Evolutionary conservation across 1,139 yeast species (phyloP), one percentile per base, ranked within the genome.

Genomic region (Saccharomyces hybrid): DNA sequence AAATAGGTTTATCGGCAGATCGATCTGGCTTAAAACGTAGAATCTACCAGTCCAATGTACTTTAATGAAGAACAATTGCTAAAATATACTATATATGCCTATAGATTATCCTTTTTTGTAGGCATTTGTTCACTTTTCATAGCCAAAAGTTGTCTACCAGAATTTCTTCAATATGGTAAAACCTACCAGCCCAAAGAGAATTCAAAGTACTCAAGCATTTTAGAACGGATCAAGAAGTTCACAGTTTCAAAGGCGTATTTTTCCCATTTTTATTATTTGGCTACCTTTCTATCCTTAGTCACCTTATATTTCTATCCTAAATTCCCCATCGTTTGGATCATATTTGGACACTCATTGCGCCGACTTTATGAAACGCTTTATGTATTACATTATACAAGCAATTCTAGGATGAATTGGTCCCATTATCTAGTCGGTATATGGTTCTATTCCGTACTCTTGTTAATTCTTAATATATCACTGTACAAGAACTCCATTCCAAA

Each of bases 351-450:
- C 63, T 81, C 86, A 0, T n/a, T 71, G 1, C 74, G 96, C 61
- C 74, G 98, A 55, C 63, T 78, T 7, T 67, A 71, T 46, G 98
- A 91, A 66, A 82, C 89, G 53, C 55, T 73, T 1, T 73, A 63
- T 46, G 72, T 88, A 26, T 76, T 81, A 51, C 77, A 74, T 32
- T 79, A 78, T 61, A 73, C 78, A 14, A 60, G 73, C 13, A 63
- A 66, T 0, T 77, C 95, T 0, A 75, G 78, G 53, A 90, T 91
- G 74, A 88, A 90, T 65, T 58, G 88, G 29, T 74, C 84, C 2
- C 97, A 91, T 69, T 91, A 88, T 64, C 48, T 84, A 1, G 88
- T 81, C 14, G 98, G 97, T 0, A 48, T 87, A 5, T 71, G 76
- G 58, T 90, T 85, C 65, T 91, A 91, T 63, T 53, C 78, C 0